A percentile compares a stretch with the other conserved stretches of the same genome.
phyloP scores from a whole-genome alignment of 2,329 filamentous ascomycete species.

The Diaporthe batatas region DNA sequence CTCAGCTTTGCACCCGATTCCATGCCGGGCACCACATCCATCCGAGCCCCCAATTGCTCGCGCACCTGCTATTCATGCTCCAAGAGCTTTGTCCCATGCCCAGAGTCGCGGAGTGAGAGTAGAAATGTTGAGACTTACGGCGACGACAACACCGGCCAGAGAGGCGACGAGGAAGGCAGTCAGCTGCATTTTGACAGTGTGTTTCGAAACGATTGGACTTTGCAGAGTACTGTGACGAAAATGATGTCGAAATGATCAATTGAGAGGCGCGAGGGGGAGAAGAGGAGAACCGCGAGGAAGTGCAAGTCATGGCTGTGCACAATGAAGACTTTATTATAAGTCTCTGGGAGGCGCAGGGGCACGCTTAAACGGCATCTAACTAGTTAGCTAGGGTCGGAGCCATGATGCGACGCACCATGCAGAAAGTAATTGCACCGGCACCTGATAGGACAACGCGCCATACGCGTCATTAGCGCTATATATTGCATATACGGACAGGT shows the following conservation, averaged over 20 bases:
- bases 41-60: too few relatives aligned
- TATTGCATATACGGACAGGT: conserved; percentile 30
- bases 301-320: background rate
- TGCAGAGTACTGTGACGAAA: background rate
- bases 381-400: conserved; percentile 7
- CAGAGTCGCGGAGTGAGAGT: background rate
- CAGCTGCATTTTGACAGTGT: conserved; percentile 28
- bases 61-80: background rate
- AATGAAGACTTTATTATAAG: conserved; percentile 13
- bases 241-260: background rate
- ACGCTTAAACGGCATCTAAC: conserved; percentile 19
- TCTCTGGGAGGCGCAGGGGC: conserved; percentile 15
- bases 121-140: conserved; percentile 11
- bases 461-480: conserved; percentile 33
- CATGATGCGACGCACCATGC: conserved; percentile 30
- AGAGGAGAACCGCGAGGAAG: background rate
- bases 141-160: conserved; percentile 16
- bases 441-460: conserved; percentile 37
- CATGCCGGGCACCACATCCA: background rate
- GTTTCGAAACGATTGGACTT: background rate
- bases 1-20: background rate
- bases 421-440: conserved; percentile 24
- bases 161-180: conserved; percentile 30
- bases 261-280: conserved; percentile 2
- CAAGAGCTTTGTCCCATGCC: background rate